Evolutionary conservation across 352 stramenopile genomes (phyloP), one percentile per base, ranked within the genome.

Genomic region (Pythium graminicola): DNA sequence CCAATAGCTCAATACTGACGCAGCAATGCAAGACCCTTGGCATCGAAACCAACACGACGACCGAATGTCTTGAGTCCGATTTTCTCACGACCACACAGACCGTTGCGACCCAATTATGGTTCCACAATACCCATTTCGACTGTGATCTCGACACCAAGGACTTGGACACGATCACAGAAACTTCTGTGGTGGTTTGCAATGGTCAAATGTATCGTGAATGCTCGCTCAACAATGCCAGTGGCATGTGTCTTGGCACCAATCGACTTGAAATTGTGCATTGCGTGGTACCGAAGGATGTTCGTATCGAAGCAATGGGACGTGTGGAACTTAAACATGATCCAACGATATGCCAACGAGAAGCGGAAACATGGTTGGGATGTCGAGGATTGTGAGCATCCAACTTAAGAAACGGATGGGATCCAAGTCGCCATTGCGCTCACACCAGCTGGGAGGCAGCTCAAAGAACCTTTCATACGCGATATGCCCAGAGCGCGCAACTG

Each of bases 231-330:
- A n/a, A 29, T 1, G 44, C 24, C 11, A 19, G 29, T 19, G 46
- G 55, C 29, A 53, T 62, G 48, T 62, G 54, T 14, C 31, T 62
- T 9, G 55, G 55, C 10, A 19, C 29, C 13, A 32, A 8, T 14
- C 33, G 43, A 1, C 56, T 55, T 2, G 33, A 58, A 43, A 42
- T 64, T 23, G 35, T 54, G 49, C 49, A 58, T 38, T 64, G 56
- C 49, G n/a, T n/a, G n/a, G 33, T 23, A 26, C 32, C 49, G 17
- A 59, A 57, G 38, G 40, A 57, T 41, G 7, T 27, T 10, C 41
- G 46, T 2, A 57, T 44, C 19, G 31, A 53, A 33, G 23, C 47
- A 14, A 14, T 57, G 40, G 47, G 48, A 6, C 47, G 48, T 4
- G 41, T n/a, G 1, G 46, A 63, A 27, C 52, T 57, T 31, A 31